A percentile compares a stretch with the other conserved stretches of the same genome.
Conservation (phyloP, 2,329 filamentous ascomycete species). For the Orbilia oligospora region DNA sequence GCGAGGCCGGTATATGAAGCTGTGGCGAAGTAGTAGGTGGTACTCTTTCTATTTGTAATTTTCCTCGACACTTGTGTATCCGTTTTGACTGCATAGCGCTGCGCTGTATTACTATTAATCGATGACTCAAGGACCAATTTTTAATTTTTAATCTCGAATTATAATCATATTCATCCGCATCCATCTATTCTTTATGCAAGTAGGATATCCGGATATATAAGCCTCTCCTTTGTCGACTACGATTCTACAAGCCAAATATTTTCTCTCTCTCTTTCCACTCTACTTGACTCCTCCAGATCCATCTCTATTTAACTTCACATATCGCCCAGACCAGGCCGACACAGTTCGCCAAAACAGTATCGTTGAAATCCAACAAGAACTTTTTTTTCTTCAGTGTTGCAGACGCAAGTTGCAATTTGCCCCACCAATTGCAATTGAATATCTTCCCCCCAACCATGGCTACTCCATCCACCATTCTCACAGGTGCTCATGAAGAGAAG, state of each 20-base stretch:
- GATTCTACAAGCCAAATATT: neutral
- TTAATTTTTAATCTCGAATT: conserved; percentile 9
- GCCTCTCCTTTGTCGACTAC: neutral
- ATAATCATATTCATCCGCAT: no score
- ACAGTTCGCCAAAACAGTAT: neutral
- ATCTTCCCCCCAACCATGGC: conserved; percentile 21
- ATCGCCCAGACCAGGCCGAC: neutral
- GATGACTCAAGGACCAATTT: conserved; percentile 14
- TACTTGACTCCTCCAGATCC: neutral
- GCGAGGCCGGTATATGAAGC: conserved; percentile 4
- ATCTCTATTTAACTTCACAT: neutral
- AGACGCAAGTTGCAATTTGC: neutral
- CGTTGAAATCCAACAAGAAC: conserved; percentile 6
- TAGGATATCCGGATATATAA: neutral
- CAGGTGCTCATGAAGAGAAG: conserved; percentile 29
- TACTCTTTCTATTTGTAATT: conserved; percentile 1
- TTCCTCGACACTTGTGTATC: neutral
- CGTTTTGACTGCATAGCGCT: conserved; percentile 1
- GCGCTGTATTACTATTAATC: neutral
- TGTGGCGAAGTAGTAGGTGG: neutral
- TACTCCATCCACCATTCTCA: conserved; percentile 9
- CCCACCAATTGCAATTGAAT: conserved; percentile 39
- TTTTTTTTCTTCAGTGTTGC: conserved; percentile 22
- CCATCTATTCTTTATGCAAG: no score
- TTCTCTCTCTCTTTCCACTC: neutral